Evolutionary conservation across 2,329 filamentous ascomycete genomes (phyloP).

Genomic region (Fusarium tanahbumbuense): DNA sequence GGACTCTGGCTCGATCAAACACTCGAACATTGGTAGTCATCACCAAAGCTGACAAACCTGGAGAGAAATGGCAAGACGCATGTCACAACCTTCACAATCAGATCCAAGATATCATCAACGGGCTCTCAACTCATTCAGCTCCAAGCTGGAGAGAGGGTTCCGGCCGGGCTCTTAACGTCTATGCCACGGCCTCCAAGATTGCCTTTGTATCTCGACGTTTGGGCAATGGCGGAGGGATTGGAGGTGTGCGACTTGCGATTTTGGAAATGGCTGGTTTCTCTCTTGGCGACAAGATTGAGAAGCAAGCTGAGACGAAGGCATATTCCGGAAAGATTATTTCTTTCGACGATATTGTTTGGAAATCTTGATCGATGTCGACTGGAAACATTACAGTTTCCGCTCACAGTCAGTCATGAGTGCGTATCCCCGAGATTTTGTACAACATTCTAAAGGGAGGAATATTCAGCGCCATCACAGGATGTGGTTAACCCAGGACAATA

Average conservation of each 20-base stretch:
- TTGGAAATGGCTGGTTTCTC: slow-evolving; percentile 56
- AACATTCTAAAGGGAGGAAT: background rate
- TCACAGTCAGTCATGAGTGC: background rate
- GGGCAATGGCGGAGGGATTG: slow-evolving; percentile 54
- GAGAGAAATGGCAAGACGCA: slow-evolving; percentile 44
- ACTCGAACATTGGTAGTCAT: slow-evolving; percentile 63
- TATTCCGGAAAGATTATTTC: slow-evolving; percentile 54
- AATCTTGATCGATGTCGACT: slow-evolving; percentile 25
- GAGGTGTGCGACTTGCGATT: slow-evolving; percentile 54
- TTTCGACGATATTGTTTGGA: slow-evolving; percentile 55
- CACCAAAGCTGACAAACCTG: slow-evolving; percentile 67
- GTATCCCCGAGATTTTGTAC: background rate
- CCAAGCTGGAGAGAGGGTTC: slow-evolving; percentile 47
- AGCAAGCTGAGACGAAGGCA: slow-evolving; percentile 51
- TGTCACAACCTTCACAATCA: slow-evolving; percentile 46
- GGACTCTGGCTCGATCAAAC: slow-evolving; percentile 58
- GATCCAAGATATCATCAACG: slow-evolving; percentile 46
- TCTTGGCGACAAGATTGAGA: slow-evolving; percentile 48
- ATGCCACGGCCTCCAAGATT: slow-evolving; percentile 55
- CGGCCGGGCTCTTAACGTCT: slow-evolving; percentile 48
- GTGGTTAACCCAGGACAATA: background rate
- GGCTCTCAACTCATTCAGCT: slow-evolving; percentile 38
- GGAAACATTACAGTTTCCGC: background rate
- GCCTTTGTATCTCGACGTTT: slow-evolving; percentile 43
- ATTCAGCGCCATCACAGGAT: background rate